Base-by-base conservation (phyloP, 1,139 yeast species). In the Suhomyces guaymorum region DNA sequence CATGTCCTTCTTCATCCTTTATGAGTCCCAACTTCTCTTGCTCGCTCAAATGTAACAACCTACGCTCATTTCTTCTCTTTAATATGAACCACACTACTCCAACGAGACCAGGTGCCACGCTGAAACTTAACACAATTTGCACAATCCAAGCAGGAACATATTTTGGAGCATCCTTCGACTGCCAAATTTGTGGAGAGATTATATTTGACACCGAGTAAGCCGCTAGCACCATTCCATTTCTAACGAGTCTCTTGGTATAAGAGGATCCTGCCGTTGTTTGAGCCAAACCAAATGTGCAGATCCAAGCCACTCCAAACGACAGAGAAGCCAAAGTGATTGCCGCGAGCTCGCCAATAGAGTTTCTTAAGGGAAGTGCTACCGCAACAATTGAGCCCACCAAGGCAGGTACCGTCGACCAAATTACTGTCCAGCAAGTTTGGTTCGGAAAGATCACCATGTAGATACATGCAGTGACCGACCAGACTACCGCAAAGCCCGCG, bases 101-200 rank as follows among this genome's bases (percentile, higher is more conserved):
- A 8, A 66, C 57, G 10, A 66, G 26, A 2, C 56, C 36, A 3
- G 78, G 75, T 2, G 76, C 70, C 10, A 55, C 32, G 15, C 61
- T 55, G 48, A 69, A 75, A 7, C 75, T 64, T 15, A 72, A 48
- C 4, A 73, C 74, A 32, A 75, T 73, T 47, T 72, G 78, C n/a
- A 73, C 74, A 31, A 69, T 61, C 80, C 80, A 74, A 0, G 80
- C 79, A 2, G 64, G 50, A 35, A 42, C 39, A 32, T 53, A 57
- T 10, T 43, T 32, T 14, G 61, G 61, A 6, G 50, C 57, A 38
- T 56, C 55, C 25, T 36, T 45, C 4, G 45, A 37, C 25, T 49
- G 48, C 49, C 59, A 57, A 12, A 55, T 43, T 33, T 55, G 60
- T 4, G 62, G 61, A 9, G 59, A 57, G 18, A 57, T 54, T 21